A percentile compares a stretch with the other conserved stretches of the same genome.
Evolutionary conservation across 176 grass and related monocot species (phyloP).

Genomic region (Cocos nucifera): DNA sequence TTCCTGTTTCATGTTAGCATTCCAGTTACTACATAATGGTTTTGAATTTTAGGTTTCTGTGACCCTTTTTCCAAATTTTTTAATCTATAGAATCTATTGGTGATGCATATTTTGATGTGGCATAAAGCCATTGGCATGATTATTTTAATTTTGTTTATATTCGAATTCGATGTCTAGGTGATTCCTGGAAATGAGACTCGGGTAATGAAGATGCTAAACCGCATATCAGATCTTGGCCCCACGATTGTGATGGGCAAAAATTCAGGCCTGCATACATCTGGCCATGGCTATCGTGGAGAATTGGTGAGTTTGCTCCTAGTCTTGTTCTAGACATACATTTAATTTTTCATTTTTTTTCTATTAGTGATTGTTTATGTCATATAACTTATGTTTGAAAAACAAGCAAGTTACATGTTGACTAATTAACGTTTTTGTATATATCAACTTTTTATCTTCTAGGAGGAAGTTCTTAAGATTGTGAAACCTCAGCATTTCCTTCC

Average conservation of each 20-base stretch:
- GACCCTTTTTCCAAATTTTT: too few species aligned
- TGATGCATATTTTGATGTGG: background rate
- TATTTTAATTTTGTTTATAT: background rate
- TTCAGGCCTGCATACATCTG: conserved; percentile 81
- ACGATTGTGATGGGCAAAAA: conserved; percentile 96
- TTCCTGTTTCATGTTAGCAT: too few species aligned
- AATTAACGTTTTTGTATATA: too few species aligned
- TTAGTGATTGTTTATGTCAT: too few species aligned
- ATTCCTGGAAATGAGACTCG: conserved; percentile 96
- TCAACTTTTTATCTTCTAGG: conserved; percentile 30
- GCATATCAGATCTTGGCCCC: conserved; percentile 76
- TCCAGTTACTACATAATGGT: too few species aligned
- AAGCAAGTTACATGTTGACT: too few species aligned
- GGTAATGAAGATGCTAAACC: conserved; percentile 99
- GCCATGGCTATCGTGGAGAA: conserved; percentile 89
- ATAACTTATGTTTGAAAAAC: too few species aligned
- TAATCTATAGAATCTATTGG: too few species aligned
- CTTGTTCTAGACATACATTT: too few species aligned
- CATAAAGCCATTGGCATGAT: background rate
- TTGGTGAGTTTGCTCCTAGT: conserved; percentile 36
- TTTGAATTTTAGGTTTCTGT: too few species aligned
- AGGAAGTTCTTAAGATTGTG: conserved; percentile 95
- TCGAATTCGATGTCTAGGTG: conserved; percentile 37
- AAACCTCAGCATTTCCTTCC: conserved; percentile 98
- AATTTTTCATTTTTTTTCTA: too few species aligned